phyloP scores from a whole-genome alignment of 1,284 basidiomycete genomes.

The Puccinia novopanici region DNA sequence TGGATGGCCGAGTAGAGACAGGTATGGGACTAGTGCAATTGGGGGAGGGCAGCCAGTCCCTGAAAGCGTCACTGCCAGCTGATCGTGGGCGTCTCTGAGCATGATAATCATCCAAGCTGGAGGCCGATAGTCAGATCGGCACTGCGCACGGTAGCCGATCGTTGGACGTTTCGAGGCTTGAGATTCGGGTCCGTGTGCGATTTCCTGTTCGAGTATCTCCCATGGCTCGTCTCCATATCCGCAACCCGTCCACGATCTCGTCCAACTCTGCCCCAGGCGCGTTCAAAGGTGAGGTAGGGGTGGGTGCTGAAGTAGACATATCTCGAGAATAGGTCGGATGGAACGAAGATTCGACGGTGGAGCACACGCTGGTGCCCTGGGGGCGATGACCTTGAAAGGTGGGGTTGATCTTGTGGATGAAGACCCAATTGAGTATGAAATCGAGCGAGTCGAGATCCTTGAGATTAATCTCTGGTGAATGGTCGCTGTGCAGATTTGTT shows the following conservation, averaged over 20 bases:
- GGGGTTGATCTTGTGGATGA: neutral
- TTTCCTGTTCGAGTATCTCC: conserved; percentile 11
- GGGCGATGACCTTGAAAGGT: neutral
- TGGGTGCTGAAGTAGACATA: conserved; percentile 14
- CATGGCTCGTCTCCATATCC: neutral
- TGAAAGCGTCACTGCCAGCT: neutral
- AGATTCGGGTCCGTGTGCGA: conserved; percentile 1
- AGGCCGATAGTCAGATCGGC: conserved; percentile 23
- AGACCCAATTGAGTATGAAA: conserved; percentile 11
- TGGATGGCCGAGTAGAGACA: neutral
- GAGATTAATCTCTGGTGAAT: conserved; percentile 16
- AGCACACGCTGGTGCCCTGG: neutral
- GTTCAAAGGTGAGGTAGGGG: conserved; percentile 32
- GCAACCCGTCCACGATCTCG: conserved; percentile 19
- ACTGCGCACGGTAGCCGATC: conserved; percentile 28
- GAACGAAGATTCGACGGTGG: neutral
- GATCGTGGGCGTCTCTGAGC: conserved; percentile 5
- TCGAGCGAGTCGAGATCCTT: conserved; percentile 30
- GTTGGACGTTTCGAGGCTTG: conserved; percentile 12
- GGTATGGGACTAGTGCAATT: neutral
- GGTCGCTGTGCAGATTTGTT: neutral
- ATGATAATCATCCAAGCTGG: neutral
- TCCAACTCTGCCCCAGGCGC: conserved; percentile 31
- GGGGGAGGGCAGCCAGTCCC: neutral
- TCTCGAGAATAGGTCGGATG: conserved; percentile 4